Conservation (phyloP, 768 basidiomycete species). For the Zangia roseola region DNA sequence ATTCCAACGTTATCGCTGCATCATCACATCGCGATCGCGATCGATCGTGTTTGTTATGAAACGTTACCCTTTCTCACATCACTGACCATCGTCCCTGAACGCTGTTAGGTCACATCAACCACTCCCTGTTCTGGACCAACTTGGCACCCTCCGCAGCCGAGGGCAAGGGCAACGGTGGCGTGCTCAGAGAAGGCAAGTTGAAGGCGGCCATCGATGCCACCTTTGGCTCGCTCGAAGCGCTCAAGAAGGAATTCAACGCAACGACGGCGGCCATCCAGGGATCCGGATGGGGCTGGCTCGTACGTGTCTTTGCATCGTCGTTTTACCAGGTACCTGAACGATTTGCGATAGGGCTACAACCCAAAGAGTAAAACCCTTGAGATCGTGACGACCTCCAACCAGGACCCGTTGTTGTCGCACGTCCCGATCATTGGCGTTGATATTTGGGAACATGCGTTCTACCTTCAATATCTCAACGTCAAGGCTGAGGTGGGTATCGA, state of each 20-base stretch:
- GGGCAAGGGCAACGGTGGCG: slow-evolving; percentile 60
- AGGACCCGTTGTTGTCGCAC: slow-evolving; percentile 82
- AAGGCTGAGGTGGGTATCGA: slow-evolving; percentile 76
- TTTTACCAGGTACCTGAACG: too few relatives aligned
- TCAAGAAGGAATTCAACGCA: slow-evolving; percentile 83
- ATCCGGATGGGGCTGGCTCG: slow-evolving; percentile 96
- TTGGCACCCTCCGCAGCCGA: slow-evolving; percentile 61
- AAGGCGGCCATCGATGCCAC: slow-evolving; percentile 58
- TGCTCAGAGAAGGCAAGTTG: slow-evolving; percentile 59
- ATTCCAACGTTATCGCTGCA: slow-evolving; percentile 1
- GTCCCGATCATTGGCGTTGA: slow-evolving; percentile 89
- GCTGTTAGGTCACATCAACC: slow-evolving; percentile 75
- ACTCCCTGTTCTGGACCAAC: slow-evolving; percentile 96
- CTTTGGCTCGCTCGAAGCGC: slow-evolving; percentile 69
- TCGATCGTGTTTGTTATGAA: neutral
- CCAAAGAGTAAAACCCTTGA: slow-evolving; percentile 68
- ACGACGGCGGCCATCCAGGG: slow-evolving; percentile 87
- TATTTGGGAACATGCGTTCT: slow-evolving; percentile 96
- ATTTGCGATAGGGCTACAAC: slow-evolving; percentile 68
- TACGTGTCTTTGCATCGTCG: slow-evolving; percentile 39
- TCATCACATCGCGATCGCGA: slow-evolving; percentile 14
- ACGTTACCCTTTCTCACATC: neutral
- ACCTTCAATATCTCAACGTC: slow-evolving; percentile 94
- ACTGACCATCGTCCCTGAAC: neutral
- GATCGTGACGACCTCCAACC: slow-evolving; percentile 90